phyloP scores from a whole-genome alignment of 108 stramenopile species.

The Aurantiochytrium sp. region DNA sequence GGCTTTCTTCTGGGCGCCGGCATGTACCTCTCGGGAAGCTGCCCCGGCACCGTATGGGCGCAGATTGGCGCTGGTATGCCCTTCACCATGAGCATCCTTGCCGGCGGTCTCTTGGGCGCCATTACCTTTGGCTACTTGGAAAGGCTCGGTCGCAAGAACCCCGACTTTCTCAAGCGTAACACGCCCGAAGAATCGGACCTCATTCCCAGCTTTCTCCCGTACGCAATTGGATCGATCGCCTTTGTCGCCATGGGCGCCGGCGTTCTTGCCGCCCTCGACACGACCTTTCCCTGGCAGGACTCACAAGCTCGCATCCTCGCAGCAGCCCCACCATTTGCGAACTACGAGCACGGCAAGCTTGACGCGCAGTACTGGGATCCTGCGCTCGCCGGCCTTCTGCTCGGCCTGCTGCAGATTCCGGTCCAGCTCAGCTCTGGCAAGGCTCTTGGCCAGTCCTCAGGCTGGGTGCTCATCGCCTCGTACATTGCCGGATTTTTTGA shows the following conservation, averaged over 20 bases:
- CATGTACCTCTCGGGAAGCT: background rate
- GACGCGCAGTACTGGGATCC: constrained; percentile 7
- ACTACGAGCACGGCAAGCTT: background rate
- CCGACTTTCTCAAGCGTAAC: background rate
- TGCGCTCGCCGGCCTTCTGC: background rate
- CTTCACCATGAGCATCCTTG: background rate
- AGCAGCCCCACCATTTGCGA: no score
- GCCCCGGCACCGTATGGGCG: constrained; percentile 18
- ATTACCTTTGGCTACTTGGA: background rate
- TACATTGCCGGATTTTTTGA: background rate
- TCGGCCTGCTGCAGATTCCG: constrained; percentile 15
- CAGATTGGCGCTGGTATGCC: constrained; percentile 11
- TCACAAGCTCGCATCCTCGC: background rate
- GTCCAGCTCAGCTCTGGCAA: background rate
- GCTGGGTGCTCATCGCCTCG: background rate
- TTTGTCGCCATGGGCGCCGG: background rate
- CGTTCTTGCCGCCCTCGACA: background rate
- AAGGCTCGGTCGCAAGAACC: background rate
- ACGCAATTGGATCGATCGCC: background rate
- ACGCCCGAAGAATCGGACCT: background rate
- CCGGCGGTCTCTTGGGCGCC: background rate
- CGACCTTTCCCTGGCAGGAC: background rate
- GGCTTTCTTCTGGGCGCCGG: background rate
- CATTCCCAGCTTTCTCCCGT: background rate
- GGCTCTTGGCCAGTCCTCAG: constrained; percentile 10